Base-by-base conservation (phyloP, 768 basidiomycete genomes). In the Suillus discolor region DNA sequence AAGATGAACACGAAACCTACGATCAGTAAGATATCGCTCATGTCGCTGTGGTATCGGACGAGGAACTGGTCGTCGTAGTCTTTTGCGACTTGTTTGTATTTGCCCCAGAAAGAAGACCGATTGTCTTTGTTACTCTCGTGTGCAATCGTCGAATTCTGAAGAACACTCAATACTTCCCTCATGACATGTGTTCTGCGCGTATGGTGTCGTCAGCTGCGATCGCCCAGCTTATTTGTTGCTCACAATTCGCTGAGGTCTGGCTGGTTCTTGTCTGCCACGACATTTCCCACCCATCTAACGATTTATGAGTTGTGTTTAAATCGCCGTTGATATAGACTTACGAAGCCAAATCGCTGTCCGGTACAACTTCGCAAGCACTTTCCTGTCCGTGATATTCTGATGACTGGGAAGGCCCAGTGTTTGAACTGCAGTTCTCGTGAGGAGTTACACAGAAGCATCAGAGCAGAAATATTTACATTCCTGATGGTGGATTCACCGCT, bases 1-100 rank as follows among this genome's bases (percentile, higher is more conserved):
- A 23, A n/a, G 20, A 47, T n/a, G 4, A 20, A 4, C 45, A 23
- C 4, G n/a, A 28, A 13, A 61, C 72, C 31, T 57, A 73, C 71
- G 59, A n/a, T n/a, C n/a, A n/a, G 72, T 3, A 73, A 57, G 12
- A 71, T 53, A 13, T n/a, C n/a, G n/a, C 68, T 66, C 49, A 72
- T 64, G 31, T 67, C 66, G 31, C 64, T 47, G 16, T 57, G 66
- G 53, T 66, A 67, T 31, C 62, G 61, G 2, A 72, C 67, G 2
- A 70, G 36, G 16, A 70, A 65, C 23, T 38, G 44, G 60, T 73
- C 67, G 25, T 69, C n/a, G n/a, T n/a, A n/a, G n/a, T n/a, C n/a
- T n/a, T n/a, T n/a, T n/a, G n/a, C n/a, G n/a, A n/a, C n/a, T n/a
- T n/a, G n/a, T n/a, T n/a, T n/a, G n/a, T n/a, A n/a, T n/a, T n/a